Conservation (phyloP, 1,284 basidiomycete genomes). For the Cutaneotrichosporon dermatis region DNA sequence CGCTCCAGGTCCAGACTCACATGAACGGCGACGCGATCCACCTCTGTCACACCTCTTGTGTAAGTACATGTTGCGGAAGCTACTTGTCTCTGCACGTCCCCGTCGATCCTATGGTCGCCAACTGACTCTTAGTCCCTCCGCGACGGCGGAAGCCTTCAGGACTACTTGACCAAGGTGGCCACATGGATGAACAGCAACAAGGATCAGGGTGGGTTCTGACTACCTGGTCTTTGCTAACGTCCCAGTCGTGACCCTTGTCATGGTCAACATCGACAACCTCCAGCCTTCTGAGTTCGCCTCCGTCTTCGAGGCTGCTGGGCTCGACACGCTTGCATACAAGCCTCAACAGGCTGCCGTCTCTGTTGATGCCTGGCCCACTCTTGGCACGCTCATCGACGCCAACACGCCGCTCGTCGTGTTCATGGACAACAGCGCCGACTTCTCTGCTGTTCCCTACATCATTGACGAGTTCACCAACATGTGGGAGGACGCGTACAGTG, state of each 20-base stretch:
- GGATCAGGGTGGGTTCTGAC: slow-evolving; percentile 57
- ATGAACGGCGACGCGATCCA: slow-evolving; percentile 60
- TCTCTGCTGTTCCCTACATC: slow-evolving; percentile 68
- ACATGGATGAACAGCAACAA: slow-evolving; percentile 80
- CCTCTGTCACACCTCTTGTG: slow-evolving; percentile 76
- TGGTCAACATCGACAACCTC: slow-evolving; percentile 76
- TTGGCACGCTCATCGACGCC: slow-evolving; percentile 70
- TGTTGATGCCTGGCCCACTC: slow-evolving; percentile 73
- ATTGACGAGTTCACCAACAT: slow-evolving; percentile 90
- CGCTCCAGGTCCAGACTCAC: slow-evolving; percentile 86
- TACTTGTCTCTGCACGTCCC: too few species aligned
- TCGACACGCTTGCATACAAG: slow-evolving; percentile 67
- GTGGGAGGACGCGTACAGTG: slow-evolving; percentile 71
- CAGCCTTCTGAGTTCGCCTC: slow-evolving; percentile 59
- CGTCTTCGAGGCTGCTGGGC: slow-evolving; percentile 66
- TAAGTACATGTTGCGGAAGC: slow-evolving; percentile 47
- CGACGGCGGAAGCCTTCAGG: slow-evolving; percentile 68
- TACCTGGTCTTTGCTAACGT: slow-evolving; percentile 52
- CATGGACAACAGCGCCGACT: slow-evolving; percentile 73
- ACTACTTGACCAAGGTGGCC: slow-evolving; percentile 73
- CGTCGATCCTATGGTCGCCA: slow-evolving; percentile 57
- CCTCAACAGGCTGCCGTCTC: slow-evolving; percentile 60
- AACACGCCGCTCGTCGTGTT: slow-evolving; percentile 77
- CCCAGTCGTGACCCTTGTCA: slow-evolving; percentile 74
- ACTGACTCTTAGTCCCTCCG: slow-evolving; percentile 55